phyloP scores from a whole-genome alignment of 2,329 filamentous ascomycete species.

The Triangularia setosa region DNA sequence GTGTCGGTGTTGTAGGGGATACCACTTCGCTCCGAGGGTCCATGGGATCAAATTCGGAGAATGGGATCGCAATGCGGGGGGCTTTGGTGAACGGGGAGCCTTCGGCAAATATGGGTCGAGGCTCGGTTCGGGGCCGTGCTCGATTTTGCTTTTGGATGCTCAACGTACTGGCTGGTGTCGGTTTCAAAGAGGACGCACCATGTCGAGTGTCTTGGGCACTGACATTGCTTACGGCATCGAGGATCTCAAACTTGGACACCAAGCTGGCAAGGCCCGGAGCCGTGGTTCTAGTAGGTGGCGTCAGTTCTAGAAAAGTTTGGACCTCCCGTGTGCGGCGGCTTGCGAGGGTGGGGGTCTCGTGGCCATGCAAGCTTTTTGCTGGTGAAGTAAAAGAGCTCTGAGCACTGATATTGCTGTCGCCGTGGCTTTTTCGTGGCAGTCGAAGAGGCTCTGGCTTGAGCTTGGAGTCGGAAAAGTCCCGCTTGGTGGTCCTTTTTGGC shows the following conservation, averaged over 20 bases:
- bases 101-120: constrained; percentile 1
- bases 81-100: constrained; percentile 11
- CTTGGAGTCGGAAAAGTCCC: constrained; percentile 1
- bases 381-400: background rate
- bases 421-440: constrained; percentile 2
- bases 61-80: background rate
- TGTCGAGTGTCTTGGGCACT: constrained; percentile 9
- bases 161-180: background rate
- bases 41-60: background rate
- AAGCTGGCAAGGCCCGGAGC: constrained; percentile 28
- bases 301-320: background rate
- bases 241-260: constrained; percentile 35
- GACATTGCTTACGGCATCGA: constrained; percentile 27
- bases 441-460: constrained; percentile 5
- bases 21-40: background rate
- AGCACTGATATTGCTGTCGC: background rate
- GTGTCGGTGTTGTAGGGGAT: background rate
- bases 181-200: background rate
- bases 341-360: background rate
- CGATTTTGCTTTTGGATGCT: background rate
- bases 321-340: background rate
- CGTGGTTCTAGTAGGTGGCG: background rate
- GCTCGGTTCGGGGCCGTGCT: background rate
- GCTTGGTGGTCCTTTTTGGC: background rate
- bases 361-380: background rate